phyloP scores from a whole-genome alignment of 2,329 filamentous ascomycete genomes.

The Amauroascus niger region DNA sequence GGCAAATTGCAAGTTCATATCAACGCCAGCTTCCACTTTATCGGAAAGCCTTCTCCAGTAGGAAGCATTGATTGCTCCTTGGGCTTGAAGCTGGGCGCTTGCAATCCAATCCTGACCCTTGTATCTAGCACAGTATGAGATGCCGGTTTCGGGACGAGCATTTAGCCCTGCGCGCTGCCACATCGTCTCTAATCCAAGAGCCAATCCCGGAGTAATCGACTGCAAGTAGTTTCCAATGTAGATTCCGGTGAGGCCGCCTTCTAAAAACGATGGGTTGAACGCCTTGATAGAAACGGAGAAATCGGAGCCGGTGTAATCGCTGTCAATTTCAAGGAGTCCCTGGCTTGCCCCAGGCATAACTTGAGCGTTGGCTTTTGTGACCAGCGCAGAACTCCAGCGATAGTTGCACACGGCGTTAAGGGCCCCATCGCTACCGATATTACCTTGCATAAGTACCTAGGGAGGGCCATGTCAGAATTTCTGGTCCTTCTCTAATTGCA shows the following conservation, averaged over 20 bases:
- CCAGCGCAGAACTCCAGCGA: conserved; percentile 68
- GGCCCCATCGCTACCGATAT: conserved; percentile 82
- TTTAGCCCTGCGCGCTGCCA: conserved; percentile 82
- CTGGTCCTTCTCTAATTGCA: neutral
- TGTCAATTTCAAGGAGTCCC: conserved; percentile 86
- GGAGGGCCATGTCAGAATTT: neutral
- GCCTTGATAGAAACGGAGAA: conserved; percentile 90
- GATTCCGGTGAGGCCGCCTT: conserved; percentile 88
- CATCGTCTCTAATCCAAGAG: conserved; percentile 82
- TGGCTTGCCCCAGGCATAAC: conserved; percentile 67
- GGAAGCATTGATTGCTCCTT: conserved; percentile 77
- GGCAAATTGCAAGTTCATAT: conserved; percentile 78
- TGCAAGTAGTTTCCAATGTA: conserved; percentile 94
- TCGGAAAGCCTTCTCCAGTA: conserved; percentile 93
- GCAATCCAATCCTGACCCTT: conserved; percentile 88
- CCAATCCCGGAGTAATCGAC: conserved; percentile 74
- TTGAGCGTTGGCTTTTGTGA: conserved; percentile 81
- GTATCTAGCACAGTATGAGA: conserved; percentile 88
- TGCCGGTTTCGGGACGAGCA: conserved; percentile 77
- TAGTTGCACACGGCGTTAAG: conserved; percentile 88
- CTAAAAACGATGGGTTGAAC: conserved; percentile 87
- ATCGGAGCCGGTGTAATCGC: conserved; percentile 87
- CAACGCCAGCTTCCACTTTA: conserved; percentile 90
- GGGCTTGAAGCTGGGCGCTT: conserved; percentile 77
- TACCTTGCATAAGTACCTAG: conserved; percentile 91